phyloP scores from a whole-genome alignment of 1,139 yeast species.

The Protomyces arabidopsidicola region DNA sequence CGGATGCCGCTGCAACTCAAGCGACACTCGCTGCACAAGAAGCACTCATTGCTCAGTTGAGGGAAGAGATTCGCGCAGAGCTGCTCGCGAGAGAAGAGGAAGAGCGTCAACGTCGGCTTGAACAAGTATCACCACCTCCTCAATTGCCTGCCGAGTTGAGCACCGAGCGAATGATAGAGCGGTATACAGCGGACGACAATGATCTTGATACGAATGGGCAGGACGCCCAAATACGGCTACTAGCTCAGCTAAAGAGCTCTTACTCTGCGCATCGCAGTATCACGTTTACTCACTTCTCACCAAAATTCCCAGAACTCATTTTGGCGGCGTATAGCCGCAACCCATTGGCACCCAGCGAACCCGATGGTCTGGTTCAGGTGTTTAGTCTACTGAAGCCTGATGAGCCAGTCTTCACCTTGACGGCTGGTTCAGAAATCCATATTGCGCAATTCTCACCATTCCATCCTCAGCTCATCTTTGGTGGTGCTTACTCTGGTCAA shows the following conservation, averaged over 20 bases:
- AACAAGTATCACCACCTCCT: not conserved
- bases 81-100: constrained; percentile 25
- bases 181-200: not conserved
- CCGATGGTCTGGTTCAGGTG: constrained; percentile 41
- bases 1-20: not conserved
- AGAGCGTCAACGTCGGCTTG: not conserved
- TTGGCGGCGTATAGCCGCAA: constrained; percentile 42
- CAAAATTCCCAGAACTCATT: constrained; percentile 45
- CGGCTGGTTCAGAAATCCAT: constrained; percentile 47
- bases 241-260: constrained; percentile 35
- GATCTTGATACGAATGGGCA: not conserved
- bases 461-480: constrained; percentile 43
- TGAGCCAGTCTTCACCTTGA: constrained; percentile 51
- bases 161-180: not conserved
- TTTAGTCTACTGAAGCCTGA: constrained; percentile 42
- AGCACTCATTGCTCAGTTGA: constrained; percentile 26
- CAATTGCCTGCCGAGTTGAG: not conserved
- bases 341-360: constrained; percentile 12
- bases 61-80: constrained; percentile 32
- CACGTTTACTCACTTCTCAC: constrained; percentile 46
- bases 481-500: constrained; percentile 51
- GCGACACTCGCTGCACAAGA: not conserved
- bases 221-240: constrained; percentile 28
- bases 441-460: constrained; percentile 43
- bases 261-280: constrained; percentile 40